phyloP scores from a whole-genome alignment of 257 asterid genomes.

The Buddleja alternifolia region DNA sequence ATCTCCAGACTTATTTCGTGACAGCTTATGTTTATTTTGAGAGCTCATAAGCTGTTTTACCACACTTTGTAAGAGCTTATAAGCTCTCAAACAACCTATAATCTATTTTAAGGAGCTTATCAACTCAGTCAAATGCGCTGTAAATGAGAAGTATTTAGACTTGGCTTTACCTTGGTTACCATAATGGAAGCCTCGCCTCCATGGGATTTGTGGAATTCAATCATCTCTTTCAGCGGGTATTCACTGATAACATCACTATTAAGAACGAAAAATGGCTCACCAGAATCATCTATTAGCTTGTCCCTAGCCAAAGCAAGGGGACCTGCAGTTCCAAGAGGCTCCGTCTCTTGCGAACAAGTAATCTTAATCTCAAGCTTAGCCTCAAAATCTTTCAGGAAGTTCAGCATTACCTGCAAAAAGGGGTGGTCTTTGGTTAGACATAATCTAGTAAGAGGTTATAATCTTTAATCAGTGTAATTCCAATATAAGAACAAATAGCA shows the following conservation, averaged over 20 bases:
- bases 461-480: background rate
- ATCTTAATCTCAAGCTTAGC: constrained; percentile 90
- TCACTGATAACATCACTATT: constrained; percentile 45
- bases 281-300: constrained; percentile 77
- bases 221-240: constrained; percentile 86
- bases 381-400: constrained; percentile 92
- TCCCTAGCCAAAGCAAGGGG: constrained; percentile 99
- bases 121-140: too few relatives aligned
- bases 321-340: constrained; percentile 98
- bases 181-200: constrained; percentile 96
- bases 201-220: constrained; percentile 88
- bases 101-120: too few relatives aligned
- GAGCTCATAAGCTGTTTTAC: too few relatives aligned
- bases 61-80: too few relatives aligned
- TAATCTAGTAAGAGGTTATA: too few relatives aligned
- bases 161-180: constrained; percentile 72
- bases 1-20: too few relatives aligned
- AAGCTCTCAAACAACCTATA: too few relatives aligned
- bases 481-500: background rate
- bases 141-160: too few relatives aligned
- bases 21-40: too few relatives aligned
- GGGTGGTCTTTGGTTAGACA: background rate
- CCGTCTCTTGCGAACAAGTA: constrained; percentile 95
- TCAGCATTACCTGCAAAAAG: constrained; percentile 75
- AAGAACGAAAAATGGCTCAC: constrained; percentile 90